phyloP scores from a whole-genome alignment of 768 basidiomycete species.

The Mycena sanguinolenta region DNA sequence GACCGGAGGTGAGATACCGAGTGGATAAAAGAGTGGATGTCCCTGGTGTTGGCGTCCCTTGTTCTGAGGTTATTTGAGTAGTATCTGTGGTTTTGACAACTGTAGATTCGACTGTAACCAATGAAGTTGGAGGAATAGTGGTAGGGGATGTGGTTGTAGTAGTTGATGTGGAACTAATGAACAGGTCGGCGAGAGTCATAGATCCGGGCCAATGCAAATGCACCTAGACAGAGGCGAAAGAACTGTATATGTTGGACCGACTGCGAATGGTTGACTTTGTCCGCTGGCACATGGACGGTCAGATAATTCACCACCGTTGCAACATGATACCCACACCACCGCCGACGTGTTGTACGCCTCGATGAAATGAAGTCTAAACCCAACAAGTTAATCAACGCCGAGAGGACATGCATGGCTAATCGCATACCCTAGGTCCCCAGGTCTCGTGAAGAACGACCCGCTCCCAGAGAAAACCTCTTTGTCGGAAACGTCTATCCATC shows the following conservation, averaged over 20 bases:
- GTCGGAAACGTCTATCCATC: neutral
- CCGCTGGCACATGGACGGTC: constrained; percentile 9
- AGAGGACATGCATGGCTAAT: too few relatives aligned
- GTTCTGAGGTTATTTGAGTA: neutral
- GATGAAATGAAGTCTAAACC: constrained; percentile 19
- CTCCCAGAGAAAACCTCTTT: constrained; percentile 12
- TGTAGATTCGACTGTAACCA: neutral
- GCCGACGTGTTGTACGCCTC: constrained; percentile 21
- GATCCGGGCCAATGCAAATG: neutral
- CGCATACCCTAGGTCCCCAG: constrained; percentile 24
- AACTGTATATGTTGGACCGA: constrained; percentile 24
- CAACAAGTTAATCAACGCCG: neutral
- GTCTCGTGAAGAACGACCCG: constrained; percentile 25
- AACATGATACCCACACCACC: constrained; percentile 10
- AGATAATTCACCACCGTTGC: neutral
- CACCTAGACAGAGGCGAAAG: constrained; percentile 6
- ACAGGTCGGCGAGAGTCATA: neutral
- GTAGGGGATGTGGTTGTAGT: neutral
- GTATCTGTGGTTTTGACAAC: too few relatives aligned
- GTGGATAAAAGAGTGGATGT: neutral
- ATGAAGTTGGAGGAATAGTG: neutral
- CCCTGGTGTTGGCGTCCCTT: neutral
- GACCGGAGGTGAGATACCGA: neutral
- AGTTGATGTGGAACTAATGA: neutral
- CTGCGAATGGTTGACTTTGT: constrained; percentile 14